Percentiles rank a stretch among this genome's conserved stretches.
These are phyloP conservation scores for Calocera cornea DNA, from an alignment of 768 basidiomycete genomes.

Conservation along the genomic window DNA sequence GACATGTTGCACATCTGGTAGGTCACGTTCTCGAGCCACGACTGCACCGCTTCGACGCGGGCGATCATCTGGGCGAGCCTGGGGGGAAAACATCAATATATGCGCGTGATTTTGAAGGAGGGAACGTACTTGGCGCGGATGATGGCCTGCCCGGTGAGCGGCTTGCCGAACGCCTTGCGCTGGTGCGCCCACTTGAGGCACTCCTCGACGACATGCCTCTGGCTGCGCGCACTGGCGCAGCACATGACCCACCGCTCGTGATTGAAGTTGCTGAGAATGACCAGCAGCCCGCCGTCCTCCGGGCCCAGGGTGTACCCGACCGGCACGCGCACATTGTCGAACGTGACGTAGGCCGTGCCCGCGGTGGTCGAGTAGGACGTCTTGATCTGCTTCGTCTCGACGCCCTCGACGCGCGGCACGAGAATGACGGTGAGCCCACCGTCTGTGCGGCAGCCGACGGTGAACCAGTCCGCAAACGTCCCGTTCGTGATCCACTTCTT, in stretches of 20 bases:
- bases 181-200: constrained; percentile 83
- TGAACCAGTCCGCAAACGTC: constrained; percentile 39
- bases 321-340: constrained; percentile 75
- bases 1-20: constrained; percentile 81
- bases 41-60: constrained; percentile 63
- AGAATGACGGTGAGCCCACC: constrained; percentile 74
- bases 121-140: constrained; percentile 54
- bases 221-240: constrained; percentile 57
- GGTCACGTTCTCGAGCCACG: constrained; percentile 78
- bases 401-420: constrained; percentile 66
- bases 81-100: too few species aligned
- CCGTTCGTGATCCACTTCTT: constrained; percentile 84
- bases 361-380: constrained; percentile 81
- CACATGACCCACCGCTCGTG: constrained; percentile 92
- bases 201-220: constrained; percentile 67
- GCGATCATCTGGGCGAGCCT: constrained; percentile 75
- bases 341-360: constrained; percentile 73
- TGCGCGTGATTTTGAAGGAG: background rate
- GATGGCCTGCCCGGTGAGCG: constrained; percentile 63
- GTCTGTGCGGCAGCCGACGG: constrained; percentile 49
- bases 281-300: constrained; percentile 59
- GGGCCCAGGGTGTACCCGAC: constrained; percentile 74
- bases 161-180: constrained; percentile 85
- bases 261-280: constrained; percentile 73
- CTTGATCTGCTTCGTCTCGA: constrained; percentile 77